Conservation (phyloP, 768 basidiomycete species). For the Auricularia heimuer region DNA sequence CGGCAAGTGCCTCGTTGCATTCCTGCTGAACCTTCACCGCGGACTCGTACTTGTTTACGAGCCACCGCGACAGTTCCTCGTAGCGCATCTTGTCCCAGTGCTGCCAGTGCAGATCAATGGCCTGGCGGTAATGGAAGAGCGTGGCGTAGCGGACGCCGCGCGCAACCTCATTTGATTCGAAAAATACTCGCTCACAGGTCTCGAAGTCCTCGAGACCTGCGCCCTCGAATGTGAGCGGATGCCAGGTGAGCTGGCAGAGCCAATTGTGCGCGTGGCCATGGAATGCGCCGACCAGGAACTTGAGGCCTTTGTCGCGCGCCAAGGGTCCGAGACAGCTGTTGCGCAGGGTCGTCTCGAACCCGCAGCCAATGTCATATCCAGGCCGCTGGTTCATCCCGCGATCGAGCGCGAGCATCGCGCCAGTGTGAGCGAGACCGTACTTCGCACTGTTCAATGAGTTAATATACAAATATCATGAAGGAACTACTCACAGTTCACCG, state of each 20-base stretch:
- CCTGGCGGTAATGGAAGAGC: conserved; percentile 20
- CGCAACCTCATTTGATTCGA: conserved; percentile 17
- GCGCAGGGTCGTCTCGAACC: background rate
- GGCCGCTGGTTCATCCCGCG: background rate
- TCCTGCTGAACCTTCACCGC: background rate
- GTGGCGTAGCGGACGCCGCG: conserved; percentile 11
- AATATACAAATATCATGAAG: background rate
- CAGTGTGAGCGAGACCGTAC: background rate
- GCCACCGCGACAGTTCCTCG: conserved; percentile 5
- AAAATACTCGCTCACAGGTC: conserved; percentile 20
- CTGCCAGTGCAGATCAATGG: conserved; percentile 14
- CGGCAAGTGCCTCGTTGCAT: background rate
- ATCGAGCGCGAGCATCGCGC: background rate
- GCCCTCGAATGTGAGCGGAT: conserved; percentile 18
- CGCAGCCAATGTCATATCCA: conserved; percentile 4
- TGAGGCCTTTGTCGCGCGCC: background rate
- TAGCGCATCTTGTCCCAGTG: conserved; percentile 19
- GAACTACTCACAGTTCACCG: conserved; percentile 1
- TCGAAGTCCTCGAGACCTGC: conserved; percentile 20
- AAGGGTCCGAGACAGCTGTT: background rate
- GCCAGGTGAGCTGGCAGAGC: conserved; percentile 19
- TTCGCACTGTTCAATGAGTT: background rate
- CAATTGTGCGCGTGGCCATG: conserved; percentile 23
- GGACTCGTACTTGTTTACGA: conserved; percentile 9
- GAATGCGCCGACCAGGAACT: conserved; percentile 18